These are phyloP conservation scores for Striga hermonthica DNA, from an alignment of 305 asterid genomes.

Conservation along the genomic window DNA sequence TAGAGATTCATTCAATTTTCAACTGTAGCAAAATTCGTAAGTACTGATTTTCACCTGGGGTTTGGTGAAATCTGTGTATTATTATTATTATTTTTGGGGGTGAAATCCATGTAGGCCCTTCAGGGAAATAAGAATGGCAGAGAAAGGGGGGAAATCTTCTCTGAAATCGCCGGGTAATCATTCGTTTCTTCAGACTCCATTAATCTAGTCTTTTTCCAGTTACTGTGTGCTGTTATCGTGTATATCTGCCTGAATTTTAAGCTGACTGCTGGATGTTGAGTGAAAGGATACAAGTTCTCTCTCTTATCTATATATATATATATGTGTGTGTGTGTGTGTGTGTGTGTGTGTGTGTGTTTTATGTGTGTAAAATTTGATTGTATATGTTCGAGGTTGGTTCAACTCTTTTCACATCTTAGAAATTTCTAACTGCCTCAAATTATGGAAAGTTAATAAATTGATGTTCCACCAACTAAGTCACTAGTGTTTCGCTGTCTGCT, in stretches of 20 bases:
- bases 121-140: conserved; percentile 35
- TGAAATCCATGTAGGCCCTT: no score
- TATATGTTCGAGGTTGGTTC: background rate
- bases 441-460: background rate
- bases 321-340: no score
- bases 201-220: no score
- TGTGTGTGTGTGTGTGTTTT: no score
- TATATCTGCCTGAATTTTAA: conserved; percentile 17
- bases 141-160: conserved; percentile 46
- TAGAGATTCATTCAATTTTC: no score
- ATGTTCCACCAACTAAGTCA: no score
- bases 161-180: conserved; percentile 38
- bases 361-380: background rate
- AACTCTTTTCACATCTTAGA: background rate
- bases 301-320: no score
- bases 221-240: conserved; percentile 7
- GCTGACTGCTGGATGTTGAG: background rate
- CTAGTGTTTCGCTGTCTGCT: background rate
- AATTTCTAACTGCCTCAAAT: conserved; percentile 1
- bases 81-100: no score
- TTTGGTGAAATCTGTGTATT: no score
- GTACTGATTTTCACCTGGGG: no score
- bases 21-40: no score
- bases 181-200: no score
- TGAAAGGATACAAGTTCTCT: background rate